phyloP scores from a whole-genome alignment of 1,139 yeast genomes.

The Suhomyces coccinellae region DNA sequence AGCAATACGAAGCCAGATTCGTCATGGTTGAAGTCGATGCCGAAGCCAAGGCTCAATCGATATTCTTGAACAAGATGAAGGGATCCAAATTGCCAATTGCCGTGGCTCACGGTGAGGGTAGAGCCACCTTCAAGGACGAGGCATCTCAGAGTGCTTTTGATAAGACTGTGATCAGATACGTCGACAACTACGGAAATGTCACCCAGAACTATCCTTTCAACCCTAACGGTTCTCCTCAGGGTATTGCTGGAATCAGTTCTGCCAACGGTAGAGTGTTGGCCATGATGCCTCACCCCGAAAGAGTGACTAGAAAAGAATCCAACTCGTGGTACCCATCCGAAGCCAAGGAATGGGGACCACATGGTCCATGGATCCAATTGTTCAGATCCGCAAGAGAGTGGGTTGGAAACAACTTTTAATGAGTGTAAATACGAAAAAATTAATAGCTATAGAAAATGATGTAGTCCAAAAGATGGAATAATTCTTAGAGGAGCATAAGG shows the following conservation, averaged over 20 bases:
- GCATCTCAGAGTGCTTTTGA: conserved; percentile 49
- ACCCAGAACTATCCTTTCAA: conserved; percentile 88
- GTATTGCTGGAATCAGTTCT: conserved; percentile 89
- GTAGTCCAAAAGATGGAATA: too few species aligned
- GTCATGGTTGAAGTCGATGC: conserved; percentile 79
- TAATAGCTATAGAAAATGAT: neutral
- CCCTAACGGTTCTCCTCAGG: conserved; percentile 94
- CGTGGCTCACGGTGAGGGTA: conserved; percentile 99
- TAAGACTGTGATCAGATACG: conserved; percentile 63
- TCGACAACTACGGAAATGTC: conserved; percentile 85
- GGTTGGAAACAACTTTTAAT: conserved; percentile 57
- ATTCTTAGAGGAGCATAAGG: too few species aligned
- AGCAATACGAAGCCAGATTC: conserved; percentile 96
- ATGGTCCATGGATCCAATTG: conserved; percentile 94
- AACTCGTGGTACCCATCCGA: conserved; percentile 88
- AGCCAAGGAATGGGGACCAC: conserved; percentile 61
- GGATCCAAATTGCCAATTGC: conserved; percentile 93
- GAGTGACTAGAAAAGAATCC: conserved; percentile 83
- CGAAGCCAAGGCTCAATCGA: conserved; percentile 51
- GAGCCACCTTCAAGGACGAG: conserved; percentile 63
- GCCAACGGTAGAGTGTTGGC: conserved; percentile 95
- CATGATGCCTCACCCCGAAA: conserved; percentile 99
- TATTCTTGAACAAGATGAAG: conserved; percentile 87
- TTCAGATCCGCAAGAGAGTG: conserved; percentile 93
- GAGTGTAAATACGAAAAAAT: conserved; percentile 3